Evolutionary conservation across 306 rosid genomes (phyloP).

Genomic region (Lathyrus oleraceus): DNA sequence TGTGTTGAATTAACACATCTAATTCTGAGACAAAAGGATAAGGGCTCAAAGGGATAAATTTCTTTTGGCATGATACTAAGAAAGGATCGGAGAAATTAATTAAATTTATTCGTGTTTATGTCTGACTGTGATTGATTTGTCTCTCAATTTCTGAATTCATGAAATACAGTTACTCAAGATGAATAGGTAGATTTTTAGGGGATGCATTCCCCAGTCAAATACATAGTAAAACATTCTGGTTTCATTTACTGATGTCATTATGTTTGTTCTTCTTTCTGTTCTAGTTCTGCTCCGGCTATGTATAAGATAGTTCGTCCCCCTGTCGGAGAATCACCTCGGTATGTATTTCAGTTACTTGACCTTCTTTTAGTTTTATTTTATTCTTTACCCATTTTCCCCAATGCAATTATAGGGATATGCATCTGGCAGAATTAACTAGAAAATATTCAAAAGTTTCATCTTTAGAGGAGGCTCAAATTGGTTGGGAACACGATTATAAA

Average conservation of each 20-base stretch:
- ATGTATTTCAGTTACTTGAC: constrained; percentile 30
- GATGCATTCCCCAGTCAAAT: not conserved
- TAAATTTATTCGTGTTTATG: not conserved
- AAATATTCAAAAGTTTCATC: constrained; percentile 81
- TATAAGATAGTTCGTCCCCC: constrained; percentile 91
- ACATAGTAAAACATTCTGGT: constrained; percentile 4
- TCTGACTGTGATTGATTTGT: not conserved
- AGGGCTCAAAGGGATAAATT: not conserved
- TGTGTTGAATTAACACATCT: not conserved
- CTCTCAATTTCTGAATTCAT: not conserved
- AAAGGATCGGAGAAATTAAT: not conserved
- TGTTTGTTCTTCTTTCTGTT: constrained; percentile 37
- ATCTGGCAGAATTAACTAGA: constrained; percentile 71
- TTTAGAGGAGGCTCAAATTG: constrained; percentile 71
- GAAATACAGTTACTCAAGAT: not conserved
- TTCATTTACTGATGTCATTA: constrained; percentile 1
- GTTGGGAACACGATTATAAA: constrained; percentile 87
- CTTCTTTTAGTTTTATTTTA: constrained; percentile 23
- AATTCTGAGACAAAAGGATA: not conserved
- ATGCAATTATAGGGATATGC: constrained; percentile 67
- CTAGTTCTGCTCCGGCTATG: constrained; percentile 76
- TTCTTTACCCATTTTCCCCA: constrained; percentile 14
- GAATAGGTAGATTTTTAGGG: not conserved
- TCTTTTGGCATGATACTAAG: not conserved
- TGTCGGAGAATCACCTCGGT: constrained; percentile 91